Evolutionary conservation across 176 grass and related monocot genomes (phyloP), one percentile per base, ranked within the genome.

Genomic region (Paspalum notatum): DNA sequence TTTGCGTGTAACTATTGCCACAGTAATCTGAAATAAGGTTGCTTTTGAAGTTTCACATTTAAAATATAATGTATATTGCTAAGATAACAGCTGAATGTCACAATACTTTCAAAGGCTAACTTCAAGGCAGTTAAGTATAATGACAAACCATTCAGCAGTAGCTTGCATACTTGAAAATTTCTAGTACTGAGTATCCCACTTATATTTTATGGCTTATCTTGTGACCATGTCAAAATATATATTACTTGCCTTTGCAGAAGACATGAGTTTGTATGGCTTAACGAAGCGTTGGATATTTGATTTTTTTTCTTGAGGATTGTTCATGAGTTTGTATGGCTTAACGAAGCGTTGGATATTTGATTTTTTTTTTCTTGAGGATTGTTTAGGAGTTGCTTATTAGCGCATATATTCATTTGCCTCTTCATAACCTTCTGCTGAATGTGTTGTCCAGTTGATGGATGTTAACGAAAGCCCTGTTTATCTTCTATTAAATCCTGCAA

Each of bases 381-480:
- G 50, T 62, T 70, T 14, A 57, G 46, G 4, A 32, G 42, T 71
- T 22, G 1, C 42, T 61, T 87, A 62, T 51, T 13, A 20, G 57
- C 40, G 70, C 76, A 44, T 17, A 74, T 84, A 44, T 79, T 78
- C 21, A 43, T 16, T 77, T 46, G 27, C 66, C 20, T 72, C 53
- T 54, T 44, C 20, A 3, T 71, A 72, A 85, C 66, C 9, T 74
- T 71, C 6, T 66, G 64, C 76, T 84, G 42, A 76, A 79, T 17
- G 55, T 52, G 21, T 80, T 81, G 69, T 85, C 68, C 82, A 99
- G 97, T 75, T 99, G 76, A 99, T 99, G 97, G 97, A 99, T 64
- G 78, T 99, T 70, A 99, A 99, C 22, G 97, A 99, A 80, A 93
- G 87, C 75, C 97, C 97, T 52, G 89, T 99, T 74, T 99, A 93